Conservation (phyloP, 805 yeast genomes). For the Myxozyma neglecta region DNA sequence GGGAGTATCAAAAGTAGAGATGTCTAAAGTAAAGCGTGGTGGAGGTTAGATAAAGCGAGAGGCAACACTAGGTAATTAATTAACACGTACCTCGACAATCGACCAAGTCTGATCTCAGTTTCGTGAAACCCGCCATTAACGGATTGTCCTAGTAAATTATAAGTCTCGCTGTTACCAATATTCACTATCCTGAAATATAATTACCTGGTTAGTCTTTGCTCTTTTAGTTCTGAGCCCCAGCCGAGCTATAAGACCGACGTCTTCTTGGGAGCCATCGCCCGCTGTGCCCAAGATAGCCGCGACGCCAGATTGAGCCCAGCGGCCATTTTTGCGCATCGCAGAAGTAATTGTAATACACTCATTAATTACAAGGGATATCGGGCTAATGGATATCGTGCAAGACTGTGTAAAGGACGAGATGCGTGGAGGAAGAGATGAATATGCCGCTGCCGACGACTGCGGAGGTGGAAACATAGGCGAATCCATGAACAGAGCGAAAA, state of each 20-base stretch:
- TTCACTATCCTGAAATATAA: background rate
- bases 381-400: conserved; percentile 55
- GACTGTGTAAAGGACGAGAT: conserved; percentile 24
- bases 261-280: conserved; percentile 47
- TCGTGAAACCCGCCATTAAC: conserved; percentile 59
- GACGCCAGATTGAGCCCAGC: conserved; percentile 74
- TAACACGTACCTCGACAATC: conserved; percentile 44
- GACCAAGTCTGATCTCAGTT: conserved; percentile 67
- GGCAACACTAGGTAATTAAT: background rate
- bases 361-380: conserved; percentile 77
- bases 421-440: conserved; percentile 23
- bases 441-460: background rate
- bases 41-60: background rate
- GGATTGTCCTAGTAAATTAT: conserved; percentile 20
- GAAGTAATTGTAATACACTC: conserved; percentile 86
- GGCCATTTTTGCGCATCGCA: conserved; percentile 83
- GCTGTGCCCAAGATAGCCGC: conserved; percentile 80
- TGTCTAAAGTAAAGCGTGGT: conserved; percentile 30
- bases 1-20: conserved; percentile 63
- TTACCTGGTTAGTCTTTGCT: conserved; percentile 24
- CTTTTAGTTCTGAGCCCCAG: conserved; percentile 37
- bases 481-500: background rate
- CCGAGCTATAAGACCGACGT: conserved; percentile 43
- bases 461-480: background rate
- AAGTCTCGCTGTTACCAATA: background rate